Conservation (phyloP, 768 basidiomycete genomes). For the Suillus tomentosus region DNA sequence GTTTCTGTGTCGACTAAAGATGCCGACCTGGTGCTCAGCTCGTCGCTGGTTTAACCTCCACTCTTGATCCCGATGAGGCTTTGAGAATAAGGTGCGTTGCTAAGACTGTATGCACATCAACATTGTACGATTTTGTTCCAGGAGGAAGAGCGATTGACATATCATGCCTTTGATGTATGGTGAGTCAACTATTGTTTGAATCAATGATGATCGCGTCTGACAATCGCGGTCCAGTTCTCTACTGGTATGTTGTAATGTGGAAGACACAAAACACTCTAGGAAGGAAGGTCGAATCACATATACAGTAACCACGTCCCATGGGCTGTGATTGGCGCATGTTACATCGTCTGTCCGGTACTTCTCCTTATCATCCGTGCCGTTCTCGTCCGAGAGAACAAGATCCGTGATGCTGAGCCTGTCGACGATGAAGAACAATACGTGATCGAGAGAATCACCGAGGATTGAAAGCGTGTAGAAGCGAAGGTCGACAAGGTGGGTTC, state of each 20-base stretch:
- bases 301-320: too few species aligned
- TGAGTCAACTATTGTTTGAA: constrained; percentile 34
- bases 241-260: constrained; percentile 64
- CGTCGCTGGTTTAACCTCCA: constrained; percentile 40
- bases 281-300: too few species aligned
- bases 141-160: constrained; percentile 61
- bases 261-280: constrained; percentile 47
- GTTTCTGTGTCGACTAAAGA: constrained; percentile 46
- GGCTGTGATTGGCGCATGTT: constrained; percentile 52
- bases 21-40: constrained; percentile 60
- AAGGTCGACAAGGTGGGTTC: constrained; percentile 59
- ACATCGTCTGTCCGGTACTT: constrained; percentile 46
- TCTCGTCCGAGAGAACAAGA: constrained; percentile 35
- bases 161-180: constrained; percentile 66
- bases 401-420: constrained; percentile 51
- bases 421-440: constrained; percentile 62
- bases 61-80: constrained; percentile 52
- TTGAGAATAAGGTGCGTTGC: constrained; percentile 45
- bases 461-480: constrained; percentile 53
- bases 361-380: constrained; percentile 44
- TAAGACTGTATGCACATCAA: not conserved
- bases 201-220: not conserved
- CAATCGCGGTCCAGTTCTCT: constrained; percentile 41
- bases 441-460: constrained; percentile 45
- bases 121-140: constrained; percentile 11